Evolutionary conservation across 1,284 basidiomycete species (phyloP), one percentile per base, ranked within the genome.

Genomic region (Volvariella surrecta): DNA sequence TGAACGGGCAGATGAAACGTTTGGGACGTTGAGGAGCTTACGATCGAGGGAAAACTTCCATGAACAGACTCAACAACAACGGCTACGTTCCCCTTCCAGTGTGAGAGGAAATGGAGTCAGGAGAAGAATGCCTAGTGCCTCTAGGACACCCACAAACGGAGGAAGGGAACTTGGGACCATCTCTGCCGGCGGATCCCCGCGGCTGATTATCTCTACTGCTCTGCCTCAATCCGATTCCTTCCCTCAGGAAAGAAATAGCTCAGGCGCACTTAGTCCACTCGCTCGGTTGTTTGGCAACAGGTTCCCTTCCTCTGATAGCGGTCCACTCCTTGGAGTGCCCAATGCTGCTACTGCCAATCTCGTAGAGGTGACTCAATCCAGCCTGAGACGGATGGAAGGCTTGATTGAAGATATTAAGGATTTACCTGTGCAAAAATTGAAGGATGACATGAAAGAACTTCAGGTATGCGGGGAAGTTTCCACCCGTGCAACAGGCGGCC

Each of bases 371-470:
- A 57, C 62, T 18, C 69, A 75, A 44, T 63, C 68, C 7, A 66
- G 64, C 18, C 54, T 80, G 37, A 73, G 62, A 50, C 69, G 68
- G 45, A 58, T 88, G 37, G 81, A 86, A 58, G 59, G 61, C 22
- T 54, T 83, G 47, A 55, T 86, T 45, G 80, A 84, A 37, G 76
- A 78, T 42, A 70, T 82, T 42, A 68, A 70, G 24, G 67, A 71
- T 40, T 52, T 85, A 45, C 82, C 84, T 2, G 72, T 86, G 21
- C 69, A 73, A 31, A 70, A 61, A 49, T 62, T 89, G 40, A 79
- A 76, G 58, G 80, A 82, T 3, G 85, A 89, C 57, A 82, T 89
- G 73, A 84, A 79, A 56, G 85, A 89, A 55, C 60, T 89, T 38
- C 83, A 86, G 70, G 83, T 82, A 43, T 44, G 70, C 52, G 30